Evolutionary conservation across 805 yeast species (phyloP), one percentile per base, ranked within the genome.

Genomic region (Brettanomyces nanus): DNA sequence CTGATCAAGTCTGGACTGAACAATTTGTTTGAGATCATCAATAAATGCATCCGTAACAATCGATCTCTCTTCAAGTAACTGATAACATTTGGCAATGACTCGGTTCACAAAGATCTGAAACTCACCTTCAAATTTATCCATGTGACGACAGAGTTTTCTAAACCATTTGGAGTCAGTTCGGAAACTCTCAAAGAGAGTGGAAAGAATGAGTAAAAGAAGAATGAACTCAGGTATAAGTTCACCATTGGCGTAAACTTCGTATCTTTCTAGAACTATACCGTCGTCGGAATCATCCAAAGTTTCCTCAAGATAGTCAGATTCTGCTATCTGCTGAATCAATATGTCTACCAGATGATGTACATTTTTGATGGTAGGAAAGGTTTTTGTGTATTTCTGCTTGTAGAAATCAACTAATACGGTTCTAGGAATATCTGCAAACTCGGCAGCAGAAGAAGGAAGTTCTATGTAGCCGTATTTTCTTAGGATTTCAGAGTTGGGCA

Each of bases 401-500:
- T 73, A 66, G 6, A 63, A 64, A 1, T 57, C 49, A 36, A 61
- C 63, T 11, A 79, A 63, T 3, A 55, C 51, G 0, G 52, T 46
- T 19, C 80, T 46, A 1, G 77, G 66, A 3, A 90, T 49, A 57
- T 90, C 97, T 6, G 80, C 95, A 50, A 84, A 81, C 56, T 90
- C 97, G 53, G 66, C 75, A 33, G 71, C 73, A 2, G 92, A 81
- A 0, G 85, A 85, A 17, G 66, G 68, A 26, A 54, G 38, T 59
- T 89, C 96, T 19, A 86, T 92, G 51, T 85, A 90, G 0, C 98
- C 98, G 49, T 90, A 90, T 40, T 95, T 71, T 51, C 98, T 72
- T 39, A 92, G 64, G 23, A 92, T 69, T 51, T 92, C 97, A n/a
- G 90, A 66, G 56, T 89, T 90, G 27, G 97, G 92, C 46, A 84